A percentile compares a stretch with the other conserved stretches of the same genome.
Conservation (phyloP, 2,329 filamentous ascomycete species). For the Elsinoe necatrix region DNA sequence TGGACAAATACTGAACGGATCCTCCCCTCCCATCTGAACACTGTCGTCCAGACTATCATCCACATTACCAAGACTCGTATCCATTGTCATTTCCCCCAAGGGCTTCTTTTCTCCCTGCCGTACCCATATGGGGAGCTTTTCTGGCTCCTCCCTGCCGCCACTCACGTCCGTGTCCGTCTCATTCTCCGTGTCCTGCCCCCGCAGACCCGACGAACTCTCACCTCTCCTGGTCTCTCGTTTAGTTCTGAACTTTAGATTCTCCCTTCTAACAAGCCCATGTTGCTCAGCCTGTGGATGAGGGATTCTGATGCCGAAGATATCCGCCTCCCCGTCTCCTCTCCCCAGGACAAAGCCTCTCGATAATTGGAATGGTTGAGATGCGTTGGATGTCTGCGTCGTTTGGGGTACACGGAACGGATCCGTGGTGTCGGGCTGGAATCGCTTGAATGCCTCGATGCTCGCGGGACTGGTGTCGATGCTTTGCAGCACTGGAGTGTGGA, state of each 20-base stretch:
- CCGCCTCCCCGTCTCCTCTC: neutral
- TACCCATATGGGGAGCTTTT: slow-evolving; percentile 4
- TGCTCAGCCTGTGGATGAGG: neutral
- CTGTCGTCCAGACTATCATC: slow-evolving; percentile 6
- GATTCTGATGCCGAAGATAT: slow-evolving; percentile 13
- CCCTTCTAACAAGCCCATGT: neutral
- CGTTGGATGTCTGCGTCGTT: neutral
- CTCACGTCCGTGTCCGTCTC: neutral
- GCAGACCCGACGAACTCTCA: neutral
- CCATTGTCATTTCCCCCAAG: slow-evolving; percentile 11
- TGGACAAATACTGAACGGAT: neutral
- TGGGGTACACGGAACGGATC: neutral
- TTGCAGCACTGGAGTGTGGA: slow-evolving; percentile 13
- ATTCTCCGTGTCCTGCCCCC: neutral
- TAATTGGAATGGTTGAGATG: neutral
- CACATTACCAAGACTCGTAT: neutral
- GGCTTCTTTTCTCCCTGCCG: neutral
- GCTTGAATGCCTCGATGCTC: slow-evolving; percentile 13
- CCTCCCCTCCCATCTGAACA: neutral
- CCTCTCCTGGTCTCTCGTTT: neutral
- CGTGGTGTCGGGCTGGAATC: neutral
- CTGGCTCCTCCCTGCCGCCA: neutral
- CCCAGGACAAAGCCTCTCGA: neutral
- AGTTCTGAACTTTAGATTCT: neutral
- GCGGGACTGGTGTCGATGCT: slow-evolving; percentile 13